phyloP scores from a whole-genome alignment of 352 stramenopile genomes.

The Globisporangium paroecandrum region DNA sequence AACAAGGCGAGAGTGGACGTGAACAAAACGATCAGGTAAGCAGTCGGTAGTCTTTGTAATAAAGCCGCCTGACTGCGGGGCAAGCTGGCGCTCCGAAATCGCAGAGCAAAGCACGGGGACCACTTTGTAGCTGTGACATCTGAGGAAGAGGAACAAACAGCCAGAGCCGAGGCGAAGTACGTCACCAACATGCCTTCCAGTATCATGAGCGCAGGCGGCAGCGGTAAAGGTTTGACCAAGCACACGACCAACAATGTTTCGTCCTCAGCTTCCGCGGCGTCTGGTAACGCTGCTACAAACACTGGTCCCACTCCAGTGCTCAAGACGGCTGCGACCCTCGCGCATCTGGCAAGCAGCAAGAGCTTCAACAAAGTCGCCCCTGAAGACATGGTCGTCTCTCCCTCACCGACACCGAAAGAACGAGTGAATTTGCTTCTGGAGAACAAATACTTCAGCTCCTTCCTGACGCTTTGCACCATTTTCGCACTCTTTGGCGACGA shows the following conservation, averaged over 20 bases:
- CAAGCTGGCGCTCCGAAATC: conserved; percentile 43
- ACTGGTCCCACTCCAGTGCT: conserved; percentile 29
- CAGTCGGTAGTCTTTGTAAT: conserved; percentile 10
- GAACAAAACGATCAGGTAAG: not conserved
- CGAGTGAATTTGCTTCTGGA: conserved; percentile 56
- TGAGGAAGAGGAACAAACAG: conserved; percentile 22
- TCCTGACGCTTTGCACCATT: conserved; percentile 74
- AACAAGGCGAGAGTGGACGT: not conserved
- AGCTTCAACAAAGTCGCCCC: conserved; percentile 68
- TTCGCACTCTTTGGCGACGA: conserved; percentile 88
- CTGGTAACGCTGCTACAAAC: not conserved
- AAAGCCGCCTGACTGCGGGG: conserved; percentile 12
- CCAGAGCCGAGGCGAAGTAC: conserved; percentile 18
- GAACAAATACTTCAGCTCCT: conserved; percentile 64
- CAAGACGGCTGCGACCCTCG: conserved; percentile 31
- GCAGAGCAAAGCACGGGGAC: conserved; percentile 38
- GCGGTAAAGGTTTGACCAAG: conserved; percentile 12
- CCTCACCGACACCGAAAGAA: conserved; percentile 35
- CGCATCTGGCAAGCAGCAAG: conserved; percentile 38
- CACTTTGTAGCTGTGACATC: conserved; percentile 30
- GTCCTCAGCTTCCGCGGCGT: conserved; percentile 13
- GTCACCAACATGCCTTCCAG: conserved; percentile 30
- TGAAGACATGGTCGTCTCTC: conserved; percentile 38
- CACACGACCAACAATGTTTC: conserved; percentile 7
- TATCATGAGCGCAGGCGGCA: conserved; percentile 18